Evolutionary conservation across 2,329 filamentous ascomycete genomes (phyloP), one percentile per base, ranked within the genome.

Genomic region (Ophiostoma himal-ulmi): DNA sequence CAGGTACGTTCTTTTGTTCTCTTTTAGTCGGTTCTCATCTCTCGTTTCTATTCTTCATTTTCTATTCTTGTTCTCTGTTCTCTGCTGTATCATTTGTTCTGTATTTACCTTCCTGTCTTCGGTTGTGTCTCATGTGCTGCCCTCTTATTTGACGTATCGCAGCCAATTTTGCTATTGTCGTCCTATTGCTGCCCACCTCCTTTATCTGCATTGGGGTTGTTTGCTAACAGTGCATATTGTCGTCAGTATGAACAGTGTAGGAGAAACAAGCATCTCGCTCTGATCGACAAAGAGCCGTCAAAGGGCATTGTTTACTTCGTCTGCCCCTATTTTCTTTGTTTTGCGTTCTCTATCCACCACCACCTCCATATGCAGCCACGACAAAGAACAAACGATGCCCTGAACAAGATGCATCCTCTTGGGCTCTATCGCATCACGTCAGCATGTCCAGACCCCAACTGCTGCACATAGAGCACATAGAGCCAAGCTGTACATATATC

Each of bases 261-360:
- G 34, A 14, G n/a, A 57, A 36, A 62, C 57, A 62, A 30, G 26
- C 57, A 62, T 62, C 8, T 62, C 13, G 5, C 14, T 62, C 11
- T 34, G 13, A 14, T 34, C 26, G 26, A 62, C 57, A 62, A 62
- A 62, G 57, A 57, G 7, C 20, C 52, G n/a, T 11, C 13, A 22
- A 57, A 10, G 13, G n/a, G 57, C n/a, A 62, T 20, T 34, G 57
- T 62, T 62, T 34, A 62, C 26, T 62, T 10, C 26, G 2, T 11
- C 54, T 60, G 54, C 13, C 57, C 57, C n/a, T 57, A 13, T 26
- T 34, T 26, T 62, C 57, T 62, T 62, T 62, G 26, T 48, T 48
- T 7, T 34, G 20, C 52, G 13, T 62, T 26, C 14, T 30, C 52
- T 26, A 22, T 26, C 52, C 22, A 26, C 52, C n/a, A 34, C 10